These are phyloP conservation scores for Graphiopsis chlorocephala DNA, from an alignment of 2,329 filamentous ascomycete species.

Conservation along the genomic window DNA sequence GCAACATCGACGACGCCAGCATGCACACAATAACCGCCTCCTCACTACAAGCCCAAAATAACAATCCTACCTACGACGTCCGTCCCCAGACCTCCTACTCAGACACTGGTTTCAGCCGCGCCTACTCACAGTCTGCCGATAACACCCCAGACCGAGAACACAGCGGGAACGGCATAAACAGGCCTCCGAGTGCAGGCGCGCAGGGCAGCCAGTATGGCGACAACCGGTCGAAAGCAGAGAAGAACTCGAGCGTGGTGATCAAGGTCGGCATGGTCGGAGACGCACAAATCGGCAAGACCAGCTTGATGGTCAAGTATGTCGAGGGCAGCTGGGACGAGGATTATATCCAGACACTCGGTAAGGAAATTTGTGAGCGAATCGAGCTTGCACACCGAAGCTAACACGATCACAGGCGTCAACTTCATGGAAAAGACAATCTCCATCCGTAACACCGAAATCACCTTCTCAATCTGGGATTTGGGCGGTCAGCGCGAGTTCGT, in stretches of 20 bases:
- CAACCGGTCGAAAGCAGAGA: conserved; percentile 39
- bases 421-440: conserved; percentile 99
- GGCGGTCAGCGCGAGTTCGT: conserved; percentile 98
- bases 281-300: conserved; percentile 98
- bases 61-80: conserved; percentile 38
- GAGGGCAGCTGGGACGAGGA: conserved; percentile 99
- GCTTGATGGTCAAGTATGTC: conserved; percentile 99
- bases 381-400: conserved; percentile 15
- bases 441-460: conserved; percentile 98
- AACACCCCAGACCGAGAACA: conserved; percentile 40
- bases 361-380: conserved; percentile 22
- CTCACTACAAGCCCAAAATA: conserved; percentile 31
- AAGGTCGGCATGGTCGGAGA: conserved; percentile 99
- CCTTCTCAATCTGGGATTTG: conserved; percentile 98
- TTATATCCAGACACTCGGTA: conserved; percentile 94
- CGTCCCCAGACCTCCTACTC: conserved; percentile 56
- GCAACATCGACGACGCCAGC: conserved; percentile 46
- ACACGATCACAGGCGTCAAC: conserved; percentile 69
- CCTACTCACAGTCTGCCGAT: conserved; percentile 44
- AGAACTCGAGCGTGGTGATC: conserved; percentile 76
- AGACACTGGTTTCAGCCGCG: conserved; percentile 47
- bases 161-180: conserved; percentile 32
- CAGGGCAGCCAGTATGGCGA: conserved; percentile 31
- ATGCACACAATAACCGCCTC: conserved; percentile 49
- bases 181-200: conserved; percentile 31